Evolutionary conservation across 1,284 basidiomycete species (phyloP).

Genomic region (Cryptococcus jaspeensis): DNA sequence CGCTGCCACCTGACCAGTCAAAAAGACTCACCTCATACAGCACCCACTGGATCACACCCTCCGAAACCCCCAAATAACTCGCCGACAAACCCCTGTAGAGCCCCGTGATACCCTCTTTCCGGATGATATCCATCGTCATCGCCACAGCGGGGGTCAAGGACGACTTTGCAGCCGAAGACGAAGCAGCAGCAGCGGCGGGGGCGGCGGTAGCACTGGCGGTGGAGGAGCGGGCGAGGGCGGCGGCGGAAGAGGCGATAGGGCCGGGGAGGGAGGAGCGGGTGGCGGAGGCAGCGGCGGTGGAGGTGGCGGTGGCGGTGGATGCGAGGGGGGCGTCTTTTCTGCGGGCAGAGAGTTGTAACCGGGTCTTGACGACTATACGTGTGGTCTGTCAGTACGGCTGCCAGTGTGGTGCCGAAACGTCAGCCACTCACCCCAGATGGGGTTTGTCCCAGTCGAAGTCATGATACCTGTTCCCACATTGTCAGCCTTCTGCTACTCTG

Average conservation of each 20-base stretch:
- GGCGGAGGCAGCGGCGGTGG: constrained; percentile 3
- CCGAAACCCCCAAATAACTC: constrained; percentile 92
- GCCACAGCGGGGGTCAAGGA: constrained; percentile 22
- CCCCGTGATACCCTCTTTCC: constrained; percentile 78
- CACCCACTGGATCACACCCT: constrained; percentile 97
- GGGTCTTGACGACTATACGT: constrained; percentile 79
- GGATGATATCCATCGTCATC: constrained; percentile 70
- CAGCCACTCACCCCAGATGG: constrained; percentile 69
- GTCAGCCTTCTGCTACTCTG: background rate
- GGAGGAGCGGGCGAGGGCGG: constrained; percentile 19
- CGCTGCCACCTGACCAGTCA: background rate
- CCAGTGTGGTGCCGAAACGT: background rate
- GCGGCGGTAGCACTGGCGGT: constrained; percentile 10
- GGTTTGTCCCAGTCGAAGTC: constrained; percentile 90
- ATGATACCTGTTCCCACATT: constrained; percentile 59
- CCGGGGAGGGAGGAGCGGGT: constrained; percentile 18
- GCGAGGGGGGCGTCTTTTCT: constrained; percentile 18
- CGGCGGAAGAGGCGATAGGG: constrained; percentile 31
- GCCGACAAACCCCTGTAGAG: constrained; percentile 95
- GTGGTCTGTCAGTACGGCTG: too few species aligned
- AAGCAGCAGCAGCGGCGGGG: constrained; percentile 12
- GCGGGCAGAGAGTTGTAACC: constrained; percentile 64
- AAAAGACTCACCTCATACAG: constrained; percentile 68
- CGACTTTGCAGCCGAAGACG: constrained; percentile 23
- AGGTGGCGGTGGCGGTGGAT: constrained; percentile 5